These are phyloP conservation scores for Microcera coccophila DNA, from an alignment of 2,329 filamentous ascomycete genomes.

Conservation along the genomic window DNA sequence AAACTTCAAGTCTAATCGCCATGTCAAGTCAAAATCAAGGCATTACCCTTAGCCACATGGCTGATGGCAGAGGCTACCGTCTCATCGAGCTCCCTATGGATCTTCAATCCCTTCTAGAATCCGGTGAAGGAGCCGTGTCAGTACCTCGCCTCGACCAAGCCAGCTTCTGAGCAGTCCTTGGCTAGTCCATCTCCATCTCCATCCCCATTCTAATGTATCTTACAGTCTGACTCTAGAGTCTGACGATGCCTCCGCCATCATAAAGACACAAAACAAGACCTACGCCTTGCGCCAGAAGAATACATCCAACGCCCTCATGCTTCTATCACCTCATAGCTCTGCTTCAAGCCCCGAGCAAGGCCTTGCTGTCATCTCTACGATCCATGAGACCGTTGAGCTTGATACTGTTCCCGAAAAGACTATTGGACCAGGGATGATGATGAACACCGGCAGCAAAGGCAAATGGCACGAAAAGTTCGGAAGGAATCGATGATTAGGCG, in stretches of 20 bases:
- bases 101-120: conserved; percentile 52
- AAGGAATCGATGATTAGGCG: conserved; percentile 37
- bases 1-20: conserved; percentile 1
- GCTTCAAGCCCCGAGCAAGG: conserved; percentile 28
- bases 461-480: conserved; percentile 62
- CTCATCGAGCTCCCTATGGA: conserved; percentile 61
- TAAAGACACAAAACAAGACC: conserved; percentile 48
- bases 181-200: neutral
- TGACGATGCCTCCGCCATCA: conserved; percentile 47
- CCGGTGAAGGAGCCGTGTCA: conserved; percentile 50
- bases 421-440: conserved; percentile 19
- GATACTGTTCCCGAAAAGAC: conserved; percentile 39
- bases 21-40: conserved; percentile 49
- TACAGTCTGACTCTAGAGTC: conserved; percentile 47
- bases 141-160: conserved; percentile 20
- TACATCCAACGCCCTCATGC: conserved; percentile 62
- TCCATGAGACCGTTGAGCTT: conserved; percentile 62
- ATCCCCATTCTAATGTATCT: neutral
- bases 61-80: conserved; percentile 51
- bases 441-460: conserved; percentile 35
- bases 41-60: conserved; percentile 49
- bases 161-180: conserved; percentile 2
- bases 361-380: conserved; percentile 49
- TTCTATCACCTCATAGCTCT: conserved; percentile 40
- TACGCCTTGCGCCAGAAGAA: conserved; percentile 63